phyloP scores from a whole-genome alignment of 371 early-diverging fungal genomes.

The Mucor racemosus region DNA sequence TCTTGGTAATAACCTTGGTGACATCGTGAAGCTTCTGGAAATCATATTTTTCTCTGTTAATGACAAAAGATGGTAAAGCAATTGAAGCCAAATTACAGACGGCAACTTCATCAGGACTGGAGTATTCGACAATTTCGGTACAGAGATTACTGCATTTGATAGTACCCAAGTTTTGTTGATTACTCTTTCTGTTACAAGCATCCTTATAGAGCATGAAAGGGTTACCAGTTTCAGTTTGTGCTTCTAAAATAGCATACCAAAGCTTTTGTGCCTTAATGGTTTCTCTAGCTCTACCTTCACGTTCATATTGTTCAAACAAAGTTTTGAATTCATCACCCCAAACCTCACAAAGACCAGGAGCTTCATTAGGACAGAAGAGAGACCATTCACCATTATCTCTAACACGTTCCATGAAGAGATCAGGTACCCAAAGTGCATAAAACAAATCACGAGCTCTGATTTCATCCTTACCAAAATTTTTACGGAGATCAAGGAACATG shows the following conservation, averaged over 20 bases:
- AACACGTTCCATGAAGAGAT: slow-evolving; percentile 99
- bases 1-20: slow-evolving; percentile 84
- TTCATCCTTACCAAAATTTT: slow-evolving; percentile 99
- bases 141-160: slow-evolving; percentile 90
- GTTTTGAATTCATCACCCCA: slow-evolving; percentile 97
- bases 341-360: slow-evolving; percentile 89
- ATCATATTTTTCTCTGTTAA: slow-evolving; percentile 71
- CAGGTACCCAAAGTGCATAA: slow-evolving; percentile 99
- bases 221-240: slow-evolving; percentile 99
- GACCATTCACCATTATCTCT: slow-evolving; percentile 95
- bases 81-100: slow-evolving; percentile 99
- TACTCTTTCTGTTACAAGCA: slow-evolving; percentile 94
- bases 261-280: slow-evolving; percentile 97
- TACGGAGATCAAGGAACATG: slow-evolving; percentile 96
- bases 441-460: slow-evolving; percentile 97
- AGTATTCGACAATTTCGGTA: slow-evolving; percentile 97
- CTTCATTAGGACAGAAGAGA: slow-evolving; percentile 97
- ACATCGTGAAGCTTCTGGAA: slow-evolving; percentile 76
- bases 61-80: slow-evolving; percentile 94
- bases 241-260: slow-evolving; percentile 97
- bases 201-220: slow-evolving; percentile 99
- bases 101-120: slow-evolving; percentile 96
- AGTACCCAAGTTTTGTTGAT: slow-evolving; percentile 97
- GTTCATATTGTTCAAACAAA: slow-evolving; percentile 90
- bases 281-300: slow-evolving; percentile 82